phyloP scores from a whole-genome alignment of 1,284 basidiomycete species.

The Hypsizygus ulmarius region DNA sequence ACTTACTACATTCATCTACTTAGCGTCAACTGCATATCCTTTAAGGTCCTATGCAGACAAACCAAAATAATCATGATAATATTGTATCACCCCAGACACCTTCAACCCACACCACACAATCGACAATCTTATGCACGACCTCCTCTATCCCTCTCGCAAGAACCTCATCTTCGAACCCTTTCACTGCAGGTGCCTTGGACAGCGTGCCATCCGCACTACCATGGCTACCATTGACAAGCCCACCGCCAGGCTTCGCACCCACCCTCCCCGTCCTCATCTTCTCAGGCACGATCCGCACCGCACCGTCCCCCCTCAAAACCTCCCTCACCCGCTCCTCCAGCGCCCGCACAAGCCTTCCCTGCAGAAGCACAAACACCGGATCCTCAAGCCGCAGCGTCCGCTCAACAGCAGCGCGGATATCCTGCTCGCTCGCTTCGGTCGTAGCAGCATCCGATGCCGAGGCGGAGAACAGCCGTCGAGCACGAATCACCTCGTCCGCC shows the following conservation, averaged over 20 bases:
- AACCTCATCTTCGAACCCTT: slow-evolving; percentile 42
- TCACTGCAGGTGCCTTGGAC: slow-evolving; percentile 9
- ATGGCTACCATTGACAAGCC: slow-evolving; percentile 6
- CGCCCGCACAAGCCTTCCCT: slow-evolving; percentile 49
- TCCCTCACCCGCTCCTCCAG: slow-evolving; percentile 34
- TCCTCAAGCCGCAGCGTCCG: slow-evolving; percentile 58
- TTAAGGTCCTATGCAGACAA: too few species aligned
- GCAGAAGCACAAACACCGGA: slow-evolving; percentile 63
- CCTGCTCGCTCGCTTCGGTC: slow-evolving; percentile 41
- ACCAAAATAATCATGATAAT: not conserved
- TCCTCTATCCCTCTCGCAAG: slow-evolving; percentile 31
- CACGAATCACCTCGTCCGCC: slow-evolving; percentile 66
- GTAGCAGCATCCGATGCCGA: too few species aligned
- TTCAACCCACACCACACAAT: slow-evolving; percentile 34
- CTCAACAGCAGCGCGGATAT: slow-evolving; percentile 55
- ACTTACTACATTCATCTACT: not conserved
- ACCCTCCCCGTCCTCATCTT: slow-evolving; percentile 46
- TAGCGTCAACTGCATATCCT: too few species aligned
- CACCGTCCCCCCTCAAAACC: not conserved
- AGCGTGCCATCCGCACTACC: not conserved
- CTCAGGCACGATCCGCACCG: slow-evolving; percentile 30
- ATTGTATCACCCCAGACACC: slow-evolving; percentile 34
- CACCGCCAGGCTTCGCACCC: slow-evolving; percentile 18
- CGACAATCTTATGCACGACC: slow-evolving; percentile 25
- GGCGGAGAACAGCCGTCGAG: slow-evolving; percentile 27